Percentiles rank a stretch among this genome's conserved stretches.
Evolutionary conservation across 306 rosid genomes (phyloP).

Genomic region (Amphicarpaea edgeworthii): DNA sequence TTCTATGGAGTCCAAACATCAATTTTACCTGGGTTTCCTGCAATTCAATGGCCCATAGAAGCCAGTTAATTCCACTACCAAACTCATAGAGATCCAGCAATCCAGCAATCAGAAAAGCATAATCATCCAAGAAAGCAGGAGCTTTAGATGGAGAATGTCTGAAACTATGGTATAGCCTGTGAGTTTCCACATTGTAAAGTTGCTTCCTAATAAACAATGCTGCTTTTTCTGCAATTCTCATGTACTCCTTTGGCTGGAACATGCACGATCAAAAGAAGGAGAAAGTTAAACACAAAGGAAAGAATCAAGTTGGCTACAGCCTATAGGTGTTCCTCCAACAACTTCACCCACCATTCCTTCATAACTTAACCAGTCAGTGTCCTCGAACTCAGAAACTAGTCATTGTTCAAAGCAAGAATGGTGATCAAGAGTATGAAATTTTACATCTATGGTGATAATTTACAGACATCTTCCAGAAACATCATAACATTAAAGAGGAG

Average conservation of each 20-base stretch:
- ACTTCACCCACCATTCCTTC: slow-evolving; percentile 23
- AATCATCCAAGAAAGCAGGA: slow-evolving; percentile 91
- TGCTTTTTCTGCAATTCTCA: slow-evolving; percentile 79
- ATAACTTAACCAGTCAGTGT: slow-evolving; percentile 18
- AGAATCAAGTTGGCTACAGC: slow-evolving; percentile 36
- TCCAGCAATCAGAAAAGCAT: slow-evolving; percentile 86
- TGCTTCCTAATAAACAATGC: slow-evolving; percentile 74
- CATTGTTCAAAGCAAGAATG: slow-evolving; percentile 33
- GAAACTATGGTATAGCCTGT: slow-evolving; percentile 79
- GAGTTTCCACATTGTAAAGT: slow-evolving; percentile 71
- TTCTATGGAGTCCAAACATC: slow-evolving; percentile 17
- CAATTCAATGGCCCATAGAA: slow-evolving; percentile 85
- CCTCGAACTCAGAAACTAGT: slow-evolving; percentile 30
- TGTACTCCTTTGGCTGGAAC: slow-evolving; percentile 77
- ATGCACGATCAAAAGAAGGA: slow-evolving; percentile 31
- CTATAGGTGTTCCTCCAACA: slow-evolving; percentile 42
- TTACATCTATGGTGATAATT: background rate
- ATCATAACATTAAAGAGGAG: slow-evolving; percentile 21
- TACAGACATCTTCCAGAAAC: slow-evolving; percentile 25
- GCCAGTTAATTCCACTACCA: slow-evolving; percentile 82
- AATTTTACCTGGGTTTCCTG: slow-evolving; percentile 83
- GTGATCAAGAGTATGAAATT: slow-evolving; percentile 33
- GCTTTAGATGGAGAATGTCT: slow-evolving; percentile 88
- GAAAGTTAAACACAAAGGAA: slow-evolving; percentile 36
- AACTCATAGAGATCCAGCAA: slow-evolving; percentile 86